These are phyloP conservation scores for Clarireedia paspali DNA, from an alignment of 2,329 filamentous ascomycete genomes.

Conservation along the genomic window DNA sequence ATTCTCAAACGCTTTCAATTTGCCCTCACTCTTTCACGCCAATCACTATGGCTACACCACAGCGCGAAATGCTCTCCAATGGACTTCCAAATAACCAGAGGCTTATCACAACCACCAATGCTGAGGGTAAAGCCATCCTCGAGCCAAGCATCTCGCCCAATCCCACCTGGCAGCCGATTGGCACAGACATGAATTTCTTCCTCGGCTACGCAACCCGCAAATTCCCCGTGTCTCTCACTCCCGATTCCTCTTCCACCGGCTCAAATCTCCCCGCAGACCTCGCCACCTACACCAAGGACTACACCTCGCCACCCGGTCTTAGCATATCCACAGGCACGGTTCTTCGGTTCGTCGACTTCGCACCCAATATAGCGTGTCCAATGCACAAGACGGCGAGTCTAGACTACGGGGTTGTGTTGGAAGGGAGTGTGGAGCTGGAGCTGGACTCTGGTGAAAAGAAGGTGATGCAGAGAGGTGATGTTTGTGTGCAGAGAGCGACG, in stretches of 20 bases:
- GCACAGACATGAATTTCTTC: slow-evolving; percentile 19
- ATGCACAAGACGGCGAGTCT: slow-evolving; percentile 38
- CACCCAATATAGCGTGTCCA: slow-evolving; percentile 20
- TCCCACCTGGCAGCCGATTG: slow-evolving; percentile 13
- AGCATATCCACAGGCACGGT: slow-evolving; percentile 18
- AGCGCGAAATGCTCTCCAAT: slow-evolving; percentile 8
- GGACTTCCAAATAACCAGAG: slow-evolving; percentile 18
- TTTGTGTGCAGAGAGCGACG: slow-evolving; percentile 37
- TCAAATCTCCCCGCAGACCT: slow-evolving; percentile 13
- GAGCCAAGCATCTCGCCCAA: slow-evolving; percentile 9
- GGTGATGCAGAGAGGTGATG: slow-evolving; percentile 33
- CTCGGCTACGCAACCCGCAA: slow-evolving; percentile 19
- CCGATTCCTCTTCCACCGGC: background rate
- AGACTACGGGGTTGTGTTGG: slow-evolving; percentile 36
- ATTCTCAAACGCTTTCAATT: background rate
- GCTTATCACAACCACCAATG: slow-evolving; percentile 20
- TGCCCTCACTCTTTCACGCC: background rate
- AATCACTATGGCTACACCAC: background rate
- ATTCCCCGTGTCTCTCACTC: slow-evolving; percentile 15
- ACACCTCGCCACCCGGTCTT: slow-evolving; percentile 18
- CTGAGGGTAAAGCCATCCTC: slow-evolving; percentile 18
- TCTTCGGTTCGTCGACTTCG: slow-evolving; percentile 22
- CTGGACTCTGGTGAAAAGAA: slow-evolving; percentile 36
- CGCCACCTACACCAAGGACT: slow-evolving; percentile 12
- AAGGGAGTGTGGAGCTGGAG: slow-evolving; percentile 33